Base-by-base conservation (phyloP, 2,329 filamentous ascomycete species). In the Pezicula neosporulosa region DNA sequence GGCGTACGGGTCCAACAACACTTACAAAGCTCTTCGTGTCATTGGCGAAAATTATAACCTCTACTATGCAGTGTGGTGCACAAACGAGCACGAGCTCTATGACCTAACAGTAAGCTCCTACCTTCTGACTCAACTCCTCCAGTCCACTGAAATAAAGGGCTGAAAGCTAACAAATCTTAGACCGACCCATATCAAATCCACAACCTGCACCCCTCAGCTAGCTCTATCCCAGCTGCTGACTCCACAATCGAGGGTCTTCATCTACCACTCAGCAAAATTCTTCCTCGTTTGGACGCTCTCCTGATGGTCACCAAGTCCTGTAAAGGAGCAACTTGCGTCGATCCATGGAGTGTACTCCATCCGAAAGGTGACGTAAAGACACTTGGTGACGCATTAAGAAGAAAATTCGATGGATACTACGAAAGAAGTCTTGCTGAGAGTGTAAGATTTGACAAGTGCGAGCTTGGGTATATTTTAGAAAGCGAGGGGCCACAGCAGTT, bases 61-160 rank as follows among this genome's bases (percentile, higher is more conserved):
- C 5, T 81, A 83, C 54, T 89, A 89, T 59, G 77, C 82, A 0
- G 81, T 87, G 0, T 89, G 85, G 84, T 89, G 86, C 61, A 85
- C 70, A 13, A 82, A 82, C 47, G 83, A 87, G 60, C 78, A 81
- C 50, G 84, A 89, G 63, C 73, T 86, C 2, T 89, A 87, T 62
- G 76, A 87, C 55, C 60, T 86, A 37, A 77, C 72, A 60, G 81
- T 79, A 63, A 54, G 69, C 60, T 19, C 37, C 5, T 24, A 9
- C 44, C 43, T 19, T 21, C 19, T 8, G 16, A 12, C 38, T 38
- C 18, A 52, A 36, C 21, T 4, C 19, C 13, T 41, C 21, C 43
- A 19, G 33, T 6, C 15, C 9, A 3, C 47, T 46, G 27, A 44
- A 24, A 9, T 28, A 4, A n/a, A n/a, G 4, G 24, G 7, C 3